Percentiles rank a stretch among this genome's conserved stretches.
These are phyloP conservation scores for Eucalyptus cloeziana DNA, from an alignment of 345 rosid species.

Conservation along the genomic window DNA sequence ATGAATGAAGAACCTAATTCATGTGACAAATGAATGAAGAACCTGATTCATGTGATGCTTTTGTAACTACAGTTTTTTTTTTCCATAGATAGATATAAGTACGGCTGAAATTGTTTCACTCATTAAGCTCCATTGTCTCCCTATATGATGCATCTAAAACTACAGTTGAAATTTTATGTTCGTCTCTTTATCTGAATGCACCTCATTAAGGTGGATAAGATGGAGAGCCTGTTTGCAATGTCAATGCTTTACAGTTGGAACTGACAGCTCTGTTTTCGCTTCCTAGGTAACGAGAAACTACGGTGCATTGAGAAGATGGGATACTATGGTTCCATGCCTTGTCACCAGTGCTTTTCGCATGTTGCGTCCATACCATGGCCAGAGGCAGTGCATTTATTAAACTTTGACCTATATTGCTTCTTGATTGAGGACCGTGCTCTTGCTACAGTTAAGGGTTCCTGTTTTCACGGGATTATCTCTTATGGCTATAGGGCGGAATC, in stretches of 20 bases:
- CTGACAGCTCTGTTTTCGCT: neutral
- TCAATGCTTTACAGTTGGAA: neutral
- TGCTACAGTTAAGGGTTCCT: neutral
- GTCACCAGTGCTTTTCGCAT: neutral
- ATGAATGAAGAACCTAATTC: neutral
- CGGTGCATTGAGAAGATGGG: slow-evolving; percentile 75
- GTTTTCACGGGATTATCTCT: neutral
- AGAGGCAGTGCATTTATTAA: neutral
- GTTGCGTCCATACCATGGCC: neutral
- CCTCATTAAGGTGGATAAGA: neutral
- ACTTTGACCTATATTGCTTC: neutral
- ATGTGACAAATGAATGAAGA: neutral
- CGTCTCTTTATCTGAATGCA: neutral
- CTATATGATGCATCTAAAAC: neutral
- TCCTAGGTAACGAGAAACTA: slow-evolving; percentile 69
- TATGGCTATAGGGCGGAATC: neutral
- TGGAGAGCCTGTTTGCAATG: neutral
- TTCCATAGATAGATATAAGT: neutral
- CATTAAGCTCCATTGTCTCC: neutral
- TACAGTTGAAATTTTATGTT: neutral
- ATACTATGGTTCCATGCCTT: neutral
- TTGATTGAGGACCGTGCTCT: neutral
- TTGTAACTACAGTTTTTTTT: neutral
- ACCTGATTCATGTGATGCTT: neutral
- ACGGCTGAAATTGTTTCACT: neutral